These are phyloP conservation scores for Heritiera fomes DNA, from an alignment of 345 rosid species.

Conservation along the genomic window DNA sequence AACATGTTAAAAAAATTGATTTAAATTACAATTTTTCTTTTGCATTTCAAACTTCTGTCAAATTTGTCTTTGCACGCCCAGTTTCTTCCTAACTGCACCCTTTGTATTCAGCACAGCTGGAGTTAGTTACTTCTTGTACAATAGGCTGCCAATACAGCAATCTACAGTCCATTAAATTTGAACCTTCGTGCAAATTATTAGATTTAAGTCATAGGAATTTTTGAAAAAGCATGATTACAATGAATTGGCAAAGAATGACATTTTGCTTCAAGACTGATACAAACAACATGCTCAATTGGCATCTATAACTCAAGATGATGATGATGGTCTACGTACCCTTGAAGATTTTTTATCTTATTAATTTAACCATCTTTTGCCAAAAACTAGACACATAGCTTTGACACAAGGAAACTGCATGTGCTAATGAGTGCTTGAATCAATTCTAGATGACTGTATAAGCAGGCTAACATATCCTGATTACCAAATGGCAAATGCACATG, in stretches of 20 bases:
- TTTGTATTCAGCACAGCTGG: slow-evolving; percentile 3
- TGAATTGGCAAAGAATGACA: neutral
- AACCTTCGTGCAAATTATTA: neutral
- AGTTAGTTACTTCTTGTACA: neutral
- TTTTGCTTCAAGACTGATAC: neutral
- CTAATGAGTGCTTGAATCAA: neutral
- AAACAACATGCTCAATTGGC: neutral
- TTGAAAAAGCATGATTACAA: neutral
- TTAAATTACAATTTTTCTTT: neutral
- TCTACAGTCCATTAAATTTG: neutral
- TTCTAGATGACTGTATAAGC: neutral
- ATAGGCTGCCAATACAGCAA: neutral
- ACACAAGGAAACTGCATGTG: neutral
- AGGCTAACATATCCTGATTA: neutral
- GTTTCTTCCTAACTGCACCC: neutral
- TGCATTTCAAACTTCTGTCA: neutral
- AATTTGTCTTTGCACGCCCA: neutral
- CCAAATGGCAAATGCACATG: neutral
- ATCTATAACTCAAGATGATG: neutral
- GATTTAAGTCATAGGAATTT: neutral
- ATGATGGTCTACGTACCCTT: neutral
- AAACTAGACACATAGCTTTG: neutral
- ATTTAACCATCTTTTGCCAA: neutral
- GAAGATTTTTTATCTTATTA: neutral
- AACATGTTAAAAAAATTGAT: neutral